Evolutionary conservation across 148 eudicot species (phyloP).

Genomic region (Talinum fruticosum): DNA sequence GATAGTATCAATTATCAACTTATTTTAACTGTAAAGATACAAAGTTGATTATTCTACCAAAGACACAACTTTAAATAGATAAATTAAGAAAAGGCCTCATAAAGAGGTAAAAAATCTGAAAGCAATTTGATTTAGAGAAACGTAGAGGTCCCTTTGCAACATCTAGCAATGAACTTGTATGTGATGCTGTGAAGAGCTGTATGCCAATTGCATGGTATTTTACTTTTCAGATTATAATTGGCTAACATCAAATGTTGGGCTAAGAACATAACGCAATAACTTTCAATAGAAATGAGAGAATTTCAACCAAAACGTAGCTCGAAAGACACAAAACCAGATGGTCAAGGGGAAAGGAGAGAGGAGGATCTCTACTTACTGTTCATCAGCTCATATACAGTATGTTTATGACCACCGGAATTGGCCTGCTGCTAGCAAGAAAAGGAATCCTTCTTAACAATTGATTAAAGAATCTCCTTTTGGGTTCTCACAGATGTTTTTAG

Average conservation of each 20-base stretch:
- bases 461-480: neutral
- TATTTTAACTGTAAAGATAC: neutral
- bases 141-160: neutral
- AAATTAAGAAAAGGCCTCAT: neutral
- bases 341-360: neutral
- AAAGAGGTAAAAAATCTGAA: neutral
- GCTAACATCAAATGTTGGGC: neutral
- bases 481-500: neutral
- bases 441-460: neutral
- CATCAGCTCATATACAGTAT: neutral
- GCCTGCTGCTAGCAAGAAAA: constrained; percentile 7
- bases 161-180: neutral
- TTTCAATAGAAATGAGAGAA: neutral
- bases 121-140: neutral
- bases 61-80: neutral
- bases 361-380: constrained; percentile 7
- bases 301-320: neutral
- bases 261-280: neutral
- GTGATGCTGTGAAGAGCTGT: neutral
- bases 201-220: neutral
- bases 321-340: neutral
- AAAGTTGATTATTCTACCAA: neutral
- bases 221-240: neutral
- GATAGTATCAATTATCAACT: neutral
- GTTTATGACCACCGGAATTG: constrained; percentile 2